Conservation (phyloP, 192 early-diverging fungal species). For the Anaeromyces robustus region DNA sequence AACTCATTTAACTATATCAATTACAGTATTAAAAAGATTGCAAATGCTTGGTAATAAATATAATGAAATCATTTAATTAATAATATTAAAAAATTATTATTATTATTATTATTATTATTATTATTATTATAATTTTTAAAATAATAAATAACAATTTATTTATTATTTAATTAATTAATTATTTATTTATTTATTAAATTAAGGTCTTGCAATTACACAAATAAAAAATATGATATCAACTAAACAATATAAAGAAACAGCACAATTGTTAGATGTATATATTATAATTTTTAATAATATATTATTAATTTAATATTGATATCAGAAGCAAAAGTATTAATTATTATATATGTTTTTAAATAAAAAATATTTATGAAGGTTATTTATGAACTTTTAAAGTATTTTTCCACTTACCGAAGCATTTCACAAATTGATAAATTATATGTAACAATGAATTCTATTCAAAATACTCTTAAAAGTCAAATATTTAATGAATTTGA, state of each 20-base stretch:
- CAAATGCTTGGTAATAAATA: conserved; percentile 60
- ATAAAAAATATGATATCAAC: conserved; percentile 43
- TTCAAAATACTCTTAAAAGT: conserved; percentile 45
- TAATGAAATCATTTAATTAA: neutral
- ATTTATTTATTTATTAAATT: no score
- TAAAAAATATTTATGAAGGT: neutral
- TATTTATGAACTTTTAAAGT: conserved; percentile 20
- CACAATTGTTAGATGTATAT: conserved; percentile 56
- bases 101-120: no score
- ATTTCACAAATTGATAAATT: conserved; percentile 63
- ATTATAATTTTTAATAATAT: neutral
- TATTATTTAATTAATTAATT: no score
- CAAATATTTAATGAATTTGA: conserved; percentile 63
- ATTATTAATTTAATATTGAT: neutral
- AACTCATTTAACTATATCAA: conserved; percentile 66
- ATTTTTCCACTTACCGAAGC: conserved; percentile 63
- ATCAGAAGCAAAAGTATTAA: no score
- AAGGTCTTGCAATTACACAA: conserved; percentile 57
- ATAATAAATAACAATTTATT: no score
- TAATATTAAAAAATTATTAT: neutral
- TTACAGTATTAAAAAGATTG: conserved; percentile 63
- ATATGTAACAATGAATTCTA: conserved; percentile 31
- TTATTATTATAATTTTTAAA: neutral
- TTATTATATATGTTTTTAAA: no score
- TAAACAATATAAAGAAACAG: conserved; percentile 62